phyloP scores from a whole-genome alignment of 2,329 filamentous ascomycete species.

The Beauveria australis region DNA sequence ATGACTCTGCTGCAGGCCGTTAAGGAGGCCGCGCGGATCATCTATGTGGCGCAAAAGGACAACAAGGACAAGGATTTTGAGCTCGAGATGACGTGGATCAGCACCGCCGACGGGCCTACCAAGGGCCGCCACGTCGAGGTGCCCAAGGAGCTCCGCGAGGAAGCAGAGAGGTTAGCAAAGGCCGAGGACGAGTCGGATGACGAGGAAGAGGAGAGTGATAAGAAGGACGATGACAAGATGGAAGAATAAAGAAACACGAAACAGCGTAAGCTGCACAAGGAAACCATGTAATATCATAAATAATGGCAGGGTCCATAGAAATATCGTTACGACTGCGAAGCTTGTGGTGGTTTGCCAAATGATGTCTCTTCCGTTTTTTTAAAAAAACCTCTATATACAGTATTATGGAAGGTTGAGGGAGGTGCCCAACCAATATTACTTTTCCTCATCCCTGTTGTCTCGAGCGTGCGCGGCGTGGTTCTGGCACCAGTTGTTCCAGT shows the following conservation, averaged over 20 bases:
- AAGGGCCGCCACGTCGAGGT: conserved; percentile 92
- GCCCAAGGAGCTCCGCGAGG: conserved; percentile 79
- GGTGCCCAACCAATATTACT: not conserved
- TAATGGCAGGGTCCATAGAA: conserved; percentile 13
- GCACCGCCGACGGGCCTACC: conserved; percentile 72
- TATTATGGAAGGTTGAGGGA: not conserved
- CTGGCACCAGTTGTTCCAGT: conserved; percentile 68
- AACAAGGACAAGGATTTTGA: conserved; percentile 99
- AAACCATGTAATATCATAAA: conserved; percentile 28
- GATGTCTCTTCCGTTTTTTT: not conserved
- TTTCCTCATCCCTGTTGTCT: conserved; percentile 11
- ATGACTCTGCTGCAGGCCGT: conserved; percentile 80
- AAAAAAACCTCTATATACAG: not conserved
- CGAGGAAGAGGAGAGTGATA: conserved; percentile 59
- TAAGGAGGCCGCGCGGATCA: conserved; percentile 94
- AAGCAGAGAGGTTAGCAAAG: conserved; percentile 89
- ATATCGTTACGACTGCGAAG: conserved; percentile 17
- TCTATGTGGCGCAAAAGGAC: conserved; percentile 95
- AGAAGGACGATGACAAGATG: conserved; percentile 71
- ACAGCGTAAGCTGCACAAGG: not conserved
- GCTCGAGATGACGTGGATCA: conserved; percentile 99
- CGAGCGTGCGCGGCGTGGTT: conserved; percentile 32
- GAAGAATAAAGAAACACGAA: conserved; percentile 56
- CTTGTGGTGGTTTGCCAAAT: conserved; percentile 17
- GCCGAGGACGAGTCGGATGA: conserved; percentile 82